Evolutionary conservation across 768 basidiomycete genomes (phyloP), one percentile per base, ranked within the genome.

Genomic region (Trametopsis cervina): DNA sequence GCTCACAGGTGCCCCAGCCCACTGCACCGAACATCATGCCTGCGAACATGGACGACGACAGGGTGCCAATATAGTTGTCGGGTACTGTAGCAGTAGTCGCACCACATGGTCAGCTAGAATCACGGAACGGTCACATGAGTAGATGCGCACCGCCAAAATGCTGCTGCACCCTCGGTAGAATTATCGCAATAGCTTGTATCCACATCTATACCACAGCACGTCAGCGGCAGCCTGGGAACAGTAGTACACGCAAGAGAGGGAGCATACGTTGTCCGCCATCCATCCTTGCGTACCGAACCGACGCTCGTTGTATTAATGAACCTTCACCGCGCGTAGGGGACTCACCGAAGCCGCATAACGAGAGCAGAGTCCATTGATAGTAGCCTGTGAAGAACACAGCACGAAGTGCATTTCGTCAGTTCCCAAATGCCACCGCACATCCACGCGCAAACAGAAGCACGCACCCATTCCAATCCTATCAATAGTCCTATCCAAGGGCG

Each of bases 1-100:
- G 68, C 80, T 44, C 57, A 85, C 89, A 92, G 20, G 88, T 83
- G 48, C 94, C 94, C 93, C 94, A 93, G 3, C 85, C 88, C 7
- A 93, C 67, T 1, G 89, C 87, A 1, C 94, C 90, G 43, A 96
- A 61, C 92, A 97, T 96, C 95, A 98, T 98, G n/a, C 95, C 90
- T 10, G 77, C 81, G 60, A 93, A 93, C 78, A 90, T 92, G 3
- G 86, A 82, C 3, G 91, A 89, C 0, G 92, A 94, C 12, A 97
- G 67, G 1, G 75, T 63, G 20, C 93, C 95, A 42, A 94, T 88
- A 54, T 79, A 80, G 40, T 71, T 74, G 61, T 92, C 85, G 24
- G 80, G 77, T 5, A 89, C 86, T 84, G 60, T 54, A 55, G 46
- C 53, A 44, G 25, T n/a, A n/a, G n/a, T n/a, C n/a, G n/a, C n/a